These are phyloP conservation scores for Raphanus sativus DNA, from an alignment of 345 rosid genomes.

Conservation along the genomic window DNA sequence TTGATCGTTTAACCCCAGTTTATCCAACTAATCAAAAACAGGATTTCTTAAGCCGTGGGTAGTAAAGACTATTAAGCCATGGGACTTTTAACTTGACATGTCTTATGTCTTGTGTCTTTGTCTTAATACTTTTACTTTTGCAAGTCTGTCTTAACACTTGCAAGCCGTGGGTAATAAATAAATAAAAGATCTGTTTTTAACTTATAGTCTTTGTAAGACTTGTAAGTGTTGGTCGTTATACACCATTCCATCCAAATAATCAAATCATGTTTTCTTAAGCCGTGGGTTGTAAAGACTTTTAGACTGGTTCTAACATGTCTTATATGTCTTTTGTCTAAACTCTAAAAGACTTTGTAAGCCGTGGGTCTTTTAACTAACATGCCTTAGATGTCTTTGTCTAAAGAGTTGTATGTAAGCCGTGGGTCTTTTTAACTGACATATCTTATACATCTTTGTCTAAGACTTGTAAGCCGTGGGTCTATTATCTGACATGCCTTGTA, in stretches of 20 bases:
- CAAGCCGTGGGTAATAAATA: not conserved
- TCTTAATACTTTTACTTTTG: not conserved
- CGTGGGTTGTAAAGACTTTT: not conserved
- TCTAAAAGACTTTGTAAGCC: too few species aligned
- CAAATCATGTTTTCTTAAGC: not conserved
- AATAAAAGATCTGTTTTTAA: not conserved
- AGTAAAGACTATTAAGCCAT: not conserved
- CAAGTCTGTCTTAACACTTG: not conserved
- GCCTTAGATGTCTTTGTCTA: too few species aligned
- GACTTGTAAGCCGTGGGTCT: too few species aligned
- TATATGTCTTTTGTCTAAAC: too few species aligned
- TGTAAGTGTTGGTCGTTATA: not conserved
- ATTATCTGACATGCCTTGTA: too few species aligned
- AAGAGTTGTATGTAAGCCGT: too few species aligned
- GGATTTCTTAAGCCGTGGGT: not conserved
- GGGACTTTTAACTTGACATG: not conserved
- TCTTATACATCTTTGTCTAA: too few species aligned
- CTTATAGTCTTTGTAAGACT: not conserved
- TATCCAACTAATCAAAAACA: not conserved
- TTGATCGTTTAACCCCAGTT: not conserved
- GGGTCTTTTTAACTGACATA: too few species aligned
- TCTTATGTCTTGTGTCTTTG: not conserved
- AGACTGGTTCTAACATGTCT: too few species aligned
- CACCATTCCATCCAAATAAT: not conserved
- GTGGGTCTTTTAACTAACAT: too few species aligned